These are phyloP conservation scores for Scedosporium dehoogii DNA, from an alignment of 2,329 filamentous ascomycete genomes.

Conservation along the genomic window DNA sequence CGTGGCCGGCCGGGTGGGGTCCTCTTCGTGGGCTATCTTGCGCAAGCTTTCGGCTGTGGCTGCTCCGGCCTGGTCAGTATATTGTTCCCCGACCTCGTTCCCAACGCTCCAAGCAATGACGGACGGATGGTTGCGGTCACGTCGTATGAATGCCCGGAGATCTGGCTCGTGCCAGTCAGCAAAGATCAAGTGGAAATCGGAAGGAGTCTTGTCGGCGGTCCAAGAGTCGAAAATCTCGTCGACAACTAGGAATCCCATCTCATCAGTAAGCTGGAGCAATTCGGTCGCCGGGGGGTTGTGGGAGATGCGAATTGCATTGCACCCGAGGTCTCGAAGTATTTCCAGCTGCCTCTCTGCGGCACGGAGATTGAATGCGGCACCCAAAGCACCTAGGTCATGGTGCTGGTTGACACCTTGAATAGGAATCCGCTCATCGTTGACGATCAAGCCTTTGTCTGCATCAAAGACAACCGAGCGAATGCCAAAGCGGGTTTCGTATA, in stretches of 20 bases:
- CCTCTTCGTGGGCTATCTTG: slow-evolving; percentile 34
- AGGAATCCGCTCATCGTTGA: slow-evolving; percentile 34
- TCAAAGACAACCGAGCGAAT: slow-evolving; percentile 33
- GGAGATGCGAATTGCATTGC: slow-evolving; percentile 38
- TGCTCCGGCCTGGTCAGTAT: slow-evolving; percentile 18
- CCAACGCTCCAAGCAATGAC: slow-evolving; percentile 42
- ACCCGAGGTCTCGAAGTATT: slow-evolving; percentile 38
- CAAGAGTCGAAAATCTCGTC: slow-evolving; percentile 46
- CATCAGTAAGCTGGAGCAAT: slow-evolving; percentile 38
- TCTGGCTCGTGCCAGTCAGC: slow-evolving; percentile 43
- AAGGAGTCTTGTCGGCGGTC: slow-evolving; percentile 31
- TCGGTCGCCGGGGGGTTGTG: slow-evolving; percentile 44
- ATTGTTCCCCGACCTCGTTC: slow-evolving; percentile 43
- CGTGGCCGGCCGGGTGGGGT: slow-evolving; percentile 33
- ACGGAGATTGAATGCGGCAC: slow-evolving; percentile 37
- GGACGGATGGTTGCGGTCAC: slow-evolving; percentile 45
- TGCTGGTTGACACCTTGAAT: slow-evolving; percentile 40
- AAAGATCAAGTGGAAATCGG: slow-evolving; percentile 43
- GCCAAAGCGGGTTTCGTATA: slow-evolving; percentile 39
- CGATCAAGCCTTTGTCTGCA: slow-evolving; percentile 25
- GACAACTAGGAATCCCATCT: slow-evolving; percentile 38
- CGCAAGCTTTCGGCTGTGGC: slow-evolving; percentile 24
- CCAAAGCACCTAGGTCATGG: slow-evolving; percentile 39
- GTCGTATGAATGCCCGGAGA: slow-evolving; percentile 38
- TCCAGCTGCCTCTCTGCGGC: slow-evolving; percentile 38